Base-by-base conservation (phyloP, 768 basidiomycete species). In the Rhizopogon sp. region DNA sequence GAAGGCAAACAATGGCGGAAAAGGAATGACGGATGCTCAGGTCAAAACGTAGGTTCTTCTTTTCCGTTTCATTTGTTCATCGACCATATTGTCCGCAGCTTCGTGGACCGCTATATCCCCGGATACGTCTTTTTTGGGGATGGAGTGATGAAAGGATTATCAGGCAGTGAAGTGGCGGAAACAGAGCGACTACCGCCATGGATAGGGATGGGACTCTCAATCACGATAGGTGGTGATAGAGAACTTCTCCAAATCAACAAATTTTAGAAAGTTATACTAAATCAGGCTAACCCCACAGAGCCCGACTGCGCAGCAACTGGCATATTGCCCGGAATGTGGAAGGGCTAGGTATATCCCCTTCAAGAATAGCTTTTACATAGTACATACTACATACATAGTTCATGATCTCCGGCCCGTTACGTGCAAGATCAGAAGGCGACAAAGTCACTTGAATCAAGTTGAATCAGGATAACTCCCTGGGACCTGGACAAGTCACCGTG, bases 41-140 rank as follows among this genome's bases (percentile, higher is more conserved):
- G 82, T 85, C 61, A 85, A 84, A 62, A 64, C 74, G 78, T 78
- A 58, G 43, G 69, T 65, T 50, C 42, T 49, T 42, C 44, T 40
- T 51, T 54, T 54, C 55, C 63, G 40, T 51, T 25, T 47, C 35
- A 31, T 22, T 25, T 16, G 33, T 7, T 33, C 37, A 6, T 40
- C 7, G 7, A 44, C 58, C 39, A 54, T 50, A 20, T 52, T 5
- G 20, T 29, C 41, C 25, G 37, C 64, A 92, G 89, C 37, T 96
- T 96, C 65, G 84, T 95, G 6, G 89, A 93, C 68, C 84, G 95
- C 4, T 97, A 97, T 69, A 93, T 98, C 61, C 94, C 94, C 1
- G 91, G 89, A 3, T 98, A 97, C 64, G 84, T 96, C 56, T 87
- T 95, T 66, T 98, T 90, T 64, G 83, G 79, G 3, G 81, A 82